Base-by-base conservation (phyloP, 805 yeast species). In the Suhomyces canberraensis region DNA sequence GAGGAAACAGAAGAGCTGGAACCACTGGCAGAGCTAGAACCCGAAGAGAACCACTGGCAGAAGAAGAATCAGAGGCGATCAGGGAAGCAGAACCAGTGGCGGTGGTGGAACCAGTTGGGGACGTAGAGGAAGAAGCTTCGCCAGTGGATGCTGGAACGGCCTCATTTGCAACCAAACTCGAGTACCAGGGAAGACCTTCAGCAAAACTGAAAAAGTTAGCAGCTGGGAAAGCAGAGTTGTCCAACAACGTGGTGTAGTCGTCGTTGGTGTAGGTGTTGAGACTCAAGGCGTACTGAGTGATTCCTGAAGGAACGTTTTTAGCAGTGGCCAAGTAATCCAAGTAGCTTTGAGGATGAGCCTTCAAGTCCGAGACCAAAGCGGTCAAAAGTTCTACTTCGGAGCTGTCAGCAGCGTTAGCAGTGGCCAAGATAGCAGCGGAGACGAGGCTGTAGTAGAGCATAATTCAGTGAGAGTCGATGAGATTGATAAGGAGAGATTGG, bases 201-300 rank as follows among this genome's bases (percentile, higher is more conserved):
- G 69, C 71, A 47, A 48, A 65, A 3, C 45, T 35, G 41, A 49
- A 55, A 39, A 66, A 50, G 22, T 39, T 43, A 17, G 41, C 37
- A 38, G 60, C 43, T 42, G 55, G 45, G 14, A 59, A 33, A 4
- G 50, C 43, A 5, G 60, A 29, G 33, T 58, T 42, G 29, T 54
- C 46, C 40, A 61, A 52, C 40, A 69, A 53, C 24, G 74, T 68
- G 30, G 74, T 69, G 53, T 66, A 69, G n/a, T 69, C 55, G 35
- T 66, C 61, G 48, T 69, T 72, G 8, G 68, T 69, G 52, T 68
- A 69, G 30, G 73, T 69, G 21, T 46, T 48, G 24, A 59, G 63
- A 20, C 47, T 45, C 29, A 45, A 29, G 29, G 66, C 68, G 36
- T 66, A 49, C 11, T 50, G 33, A 8, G 69, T 47, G 31, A 69